These are phyloP conservation scores for Lathyrus sativus DNA, from an alignment of 306 rosid species.

Conservation along the genomic window DNA sequence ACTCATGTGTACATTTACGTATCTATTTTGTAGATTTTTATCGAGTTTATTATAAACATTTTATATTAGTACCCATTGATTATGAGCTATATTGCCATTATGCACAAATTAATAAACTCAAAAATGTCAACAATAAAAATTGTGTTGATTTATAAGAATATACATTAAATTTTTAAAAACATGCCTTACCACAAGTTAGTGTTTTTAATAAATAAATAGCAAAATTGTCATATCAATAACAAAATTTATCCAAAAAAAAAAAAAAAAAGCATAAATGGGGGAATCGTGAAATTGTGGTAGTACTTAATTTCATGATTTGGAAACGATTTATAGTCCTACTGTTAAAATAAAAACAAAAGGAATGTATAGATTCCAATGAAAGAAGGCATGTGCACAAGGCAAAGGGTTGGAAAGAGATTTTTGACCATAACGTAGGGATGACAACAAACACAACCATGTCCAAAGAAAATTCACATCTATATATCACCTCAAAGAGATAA, in stretches of 20 bases:
- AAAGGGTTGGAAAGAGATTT: not conserved
- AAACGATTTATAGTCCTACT: not conserved
- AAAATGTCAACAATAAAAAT: no score
- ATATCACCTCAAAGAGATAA: not conserved
- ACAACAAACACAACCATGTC: conserved; percentile 1
- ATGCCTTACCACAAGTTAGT: no score
- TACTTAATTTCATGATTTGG: not conserved
- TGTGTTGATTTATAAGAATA: no score
- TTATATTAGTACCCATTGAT: no score
- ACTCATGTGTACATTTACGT: no score
- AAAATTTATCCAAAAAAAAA: not conserved
- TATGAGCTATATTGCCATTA: no score
- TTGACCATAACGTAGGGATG: not conserved
- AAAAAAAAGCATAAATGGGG: not conserved
- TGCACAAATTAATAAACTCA: no score
- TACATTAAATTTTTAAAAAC: no score
- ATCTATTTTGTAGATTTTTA: no score
- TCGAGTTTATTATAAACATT: no score
- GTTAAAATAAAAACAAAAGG: not conserved
- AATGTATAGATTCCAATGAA: conserved; percentile 3
- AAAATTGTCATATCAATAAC: not conserved
- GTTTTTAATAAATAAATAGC: no score
- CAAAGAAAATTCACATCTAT: conserved; percentile 3
- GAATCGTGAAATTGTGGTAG: not conserved
- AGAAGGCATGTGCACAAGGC: not conserved